Base-by-base conservation (phyloP, 331 rosid species). In the Cydonia oblonga region DNA sequence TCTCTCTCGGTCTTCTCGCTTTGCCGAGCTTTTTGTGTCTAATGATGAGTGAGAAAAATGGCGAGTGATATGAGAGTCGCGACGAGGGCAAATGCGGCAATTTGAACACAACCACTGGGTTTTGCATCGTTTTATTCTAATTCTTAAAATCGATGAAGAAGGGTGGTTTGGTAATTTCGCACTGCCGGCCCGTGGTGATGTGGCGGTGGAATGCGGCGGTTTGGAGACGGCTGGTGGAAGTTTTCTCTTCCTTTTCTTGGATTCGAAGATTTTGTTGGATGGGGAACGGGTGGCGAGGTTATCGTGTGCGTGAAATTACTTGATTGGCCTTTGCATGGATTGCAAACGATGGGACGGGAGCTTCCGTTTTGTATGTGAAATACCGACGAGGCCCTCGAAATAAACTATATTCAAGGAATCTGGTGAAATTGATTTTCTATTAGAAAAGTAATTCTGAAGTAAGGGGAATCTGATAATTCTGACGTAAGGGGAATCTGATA, bases 141-240 rank as follows among this genome's bases (percentile, higher is more conserved):
- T 38, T 38, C 64, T 56, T 6, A 71, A 56, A 35, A 4, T 44
- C 16, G 3, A 20, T 19, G 13, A 10, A 9, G 4, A 32, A 53
- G 85, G 96, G 86, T 56, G 78, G 66, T 83, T 73, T 79, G 64
- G 93, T 92, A 86, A 86, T 76, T 38, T n/a, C 6, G 64, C 4
- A 38, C 42, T 38, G 42, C 42, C 3, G 13, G 42, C 42, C 42
- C 4, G 67, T 3, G 57, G 63, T 38, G 19, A 23, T 14, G 28
- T n/a, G 69, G 13, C 42, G 1, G 68, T 5, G 71, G 59, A 42
- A 11, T 9, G 65, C 7, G 29, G 25, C 3, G 75, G 23, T 29
- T 46, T 15, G 78, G 42, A 38, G 13, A 32, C 73, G 42, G 69
- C 6, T 75, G 74, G 42, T 29, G 29, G 30, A 56, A 3, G 42